Base-by-base conservation (phyloP, 768 basidiomycete genomes). In the Favolaschia claudopus region DNA sequence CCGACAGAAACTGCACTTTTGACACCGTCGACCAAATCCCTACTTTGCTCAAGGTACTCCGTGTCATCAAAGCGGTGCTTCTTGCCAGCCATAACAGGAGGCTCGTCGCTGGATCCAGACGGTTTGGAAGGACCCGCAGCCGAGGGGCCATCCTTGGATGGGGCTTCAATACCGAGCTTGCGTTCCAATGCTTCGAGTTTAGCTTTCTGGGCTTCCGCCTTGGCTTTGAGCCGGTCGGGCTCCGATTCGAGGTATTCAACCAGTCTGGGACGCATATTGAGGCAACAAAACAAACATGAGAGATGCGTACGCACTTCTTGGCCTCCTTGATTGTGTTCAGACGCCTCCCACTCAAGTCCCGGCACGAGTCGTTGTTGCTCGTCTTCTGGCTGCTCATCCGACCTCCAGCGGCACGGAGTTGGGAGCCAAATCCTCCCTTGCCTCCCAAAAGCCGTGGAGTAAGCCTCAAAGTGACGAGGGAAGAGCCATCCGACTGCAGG, bases 371-470 rank as follows among this genome's bases (percentile, higher is more conserved):
- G 62, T 95, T 95, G 73, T 95, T 96, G 74, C 82, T 95, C 22
- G 94, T 95, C 80, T 95, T 95, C 78, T 95, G 93, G 66, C 89
- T 92, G 69, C 91, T 93, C 97, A 99, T 99, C 29, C 96, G 85
- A 13, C 97, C 96, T 64, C 97, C 97, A 14, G 96, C 96, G 0
- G 97, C 96, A 72, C 97, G 85, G 64, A 99, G 81, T 78, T 98
- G 95, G 17, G 91, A 93, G 4, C 97, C 97, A 69, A 99, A 99
- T 31, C 96, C 97, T 72, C 97, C 96, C 76, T 99, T 99, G 19
- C 97, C 97, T 45, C 96, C 96, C 3, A 82, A 80, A 7, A 98
- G 70, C 24, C 89, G 80, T 0, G 93, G 89, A 1, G 83, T 77
- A n/a, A 96, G 79, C 0, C 93, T 83, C 1, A 98, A 78, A 2